Base-by-base conservation (phyloP, 768 basidiomycete species). In the Podaxis sp. region DNA sequence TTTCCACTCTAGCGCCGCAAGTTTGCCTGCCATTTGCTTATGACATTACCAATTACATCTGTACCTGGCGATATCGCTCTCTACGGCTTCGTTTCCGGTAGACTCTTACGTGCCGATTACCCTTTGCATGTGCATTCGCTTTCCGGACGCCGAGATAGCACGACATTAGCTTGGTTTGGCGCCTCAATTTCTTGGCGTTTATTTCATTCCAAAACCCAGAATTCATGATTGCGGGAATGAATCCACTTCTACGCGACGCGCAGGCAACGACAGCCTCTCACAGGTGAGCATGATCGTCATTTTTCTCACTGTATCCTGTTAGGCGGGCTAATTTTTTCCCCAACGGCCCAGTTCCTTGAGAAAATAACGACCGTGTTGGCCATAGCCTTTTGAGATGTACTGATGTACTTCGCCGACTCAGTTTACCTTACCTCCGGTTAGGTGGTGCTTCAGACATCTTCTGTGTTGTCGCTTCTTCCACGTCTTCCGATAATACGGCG, bases 1-100 rank as follows among this genome's bases (percentile, higher is more conserved):
- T 27, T 37, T 38, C 59, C 59, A 48, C 59, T 59, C 57, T 61
- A 54, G 42, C 44, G 18, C 59, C 59, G 59, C 51, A 16, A 18
- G 37, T 18, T 51, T 52, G 38, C 40, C 51, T 42, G 13, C 47
- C 42, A 46, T 28, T 27, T 50, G n/a, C 23, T 50, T 50, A 50
- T 50, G 23, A 28, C 27, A 28, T 28, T 27, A 28, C 6, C 7
- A n/a, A 28, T 13, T 40, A 6, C 16, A 25, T 18, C 7, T 38
- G 36, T 42, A 35, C 44, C 42, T 42, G 6, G 5, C 25, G 35
- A 21, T 18, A 13, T 50, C 47, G 9, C 13, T 14, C 57, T 23
- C 47, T 32, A 21, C 13, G 46, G 32, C 23, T 16, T 37, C 28
- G 14, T 37, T 50, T 25, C 27, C 1, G 57, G 18, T n/a, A n/a